These are phyloP conservation scores for Pyrus betulifolia DNA, from an alignment of 306 rosid species.

Conservation along the genomic window DNA sequence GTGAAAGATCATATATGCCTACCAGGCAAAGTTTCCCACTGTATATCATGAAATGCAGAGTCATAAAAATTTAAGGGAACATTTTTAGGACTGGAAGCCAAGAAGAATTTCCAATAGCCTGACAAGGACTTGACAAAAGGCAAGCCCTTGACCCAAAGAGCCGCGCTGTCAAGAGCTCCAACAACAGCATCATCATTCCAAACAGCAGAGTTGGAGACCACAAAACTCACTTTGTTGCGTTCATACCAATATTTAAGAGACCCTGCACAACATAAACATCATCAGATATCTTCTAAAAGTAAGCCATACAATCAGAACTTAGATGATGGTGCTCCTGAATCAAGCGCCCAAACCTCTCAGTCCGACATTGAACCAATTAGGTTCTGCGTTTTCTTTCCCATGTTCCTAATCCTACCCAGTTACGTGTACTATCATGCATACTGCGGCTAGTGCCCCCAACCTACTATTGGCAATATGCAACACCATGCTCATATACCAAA, in stretches of 20 bases:
- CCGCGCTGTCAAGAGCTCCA: constrained; percentile 71
- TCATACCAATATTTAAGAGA: constrained; percentile 82
- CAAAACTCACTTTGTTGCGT: constrained; percentile 64
- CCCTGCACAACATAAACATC: constrained; percentile 28
- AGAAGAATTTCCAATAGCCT: constrained; percentile 80
- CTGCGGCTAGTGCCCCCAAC: background rate
- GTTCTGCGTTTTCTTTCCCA: background rate
- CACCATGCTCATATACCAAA: background rate
- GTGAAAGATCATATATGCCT: constrained; percentile 1
- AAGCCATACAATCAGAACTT: background rate
- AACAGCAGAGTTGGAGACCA: constrained; percentile 65
- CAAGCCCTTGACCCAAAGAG: constrained; percentile 72
- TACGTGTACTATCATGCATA: too few species aligned
- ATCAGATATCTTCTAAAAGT: background rate
- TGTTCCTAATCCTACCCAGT: background rate
- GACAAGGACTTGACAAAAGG: constrained; percentile 82
- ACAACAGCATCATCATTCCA: constrained; percentile 79
- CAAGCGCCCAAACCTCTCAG: background rate
- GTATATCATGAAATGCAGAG: constrained; percentile 49
- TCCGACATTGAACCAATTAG: background rate
- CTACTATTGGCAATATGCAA: background rate
- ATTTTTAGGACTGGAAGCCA: constrained; percentile 60
- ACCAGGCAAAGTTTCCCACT: constrained; percentile 82
- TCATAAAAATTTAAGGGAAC: constrained; percentile 61
- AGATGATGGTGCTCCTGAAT: background rate